Percentiles rank a stretch among this genome's conserved stretches.
These are phyloP conservation scores for Schizosaccharomyces pombe DNA, from an alignment of 805 yeast genomes.

Conservation along the genomic window DNA sequence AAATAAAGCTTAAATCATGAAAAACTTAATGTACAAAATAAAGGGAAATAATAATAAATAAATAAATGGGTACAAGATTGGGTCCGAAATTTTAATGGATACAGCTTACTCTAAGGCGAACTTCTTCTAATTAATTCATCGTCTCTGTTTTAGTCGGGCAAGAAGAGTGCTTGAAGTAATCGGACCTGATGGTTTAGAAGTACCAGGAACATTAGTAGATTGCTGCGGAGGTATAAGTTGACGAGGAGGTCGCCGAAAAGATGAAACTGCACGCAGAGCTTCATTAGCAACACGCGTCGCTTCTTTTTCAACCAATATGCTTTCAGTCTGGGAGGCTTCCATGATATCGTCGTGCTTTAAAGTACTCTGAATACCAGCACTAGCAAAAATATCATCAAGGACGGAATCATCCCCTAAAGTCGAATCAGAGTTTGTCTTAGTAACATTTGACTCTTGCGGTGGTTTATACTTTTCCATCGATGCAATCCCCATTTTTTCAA, in stretches of 20 bases:
- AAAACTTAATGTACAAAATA: too few relatives aligned
- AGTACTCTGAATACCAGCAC: constrained; percentile 48
- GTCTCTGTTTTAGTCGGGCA: not conserved
- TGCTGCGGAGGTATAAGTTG: too few relatives aligned
- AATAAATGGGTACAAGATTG: too few relatives aligned
- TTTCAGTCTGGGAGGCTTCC: constrained; percentile 29
- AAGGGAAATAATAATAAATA: too few relatives aligned
- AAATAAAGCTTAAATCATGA: too few relatives aligned
- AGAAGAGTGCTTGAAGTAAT: not conserved
- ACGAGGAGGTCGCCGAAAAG: not conserved
- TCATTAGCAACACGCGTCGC: constrained; percentile 37
- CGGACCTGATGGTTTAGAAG: not conserved
- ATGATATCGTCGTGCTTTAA: constrained; percentile 60
- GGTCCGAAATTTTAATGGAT: too few relatives aligned
- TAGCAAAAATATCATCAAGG: constrained; percentile 53
- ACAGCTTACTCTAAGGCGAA: too few relatives aligned
- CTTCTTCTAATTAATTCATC: not conserved
- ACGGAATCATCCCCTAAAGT: constrained; percentile 10
- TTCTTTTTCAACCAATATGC: constrained; percentile 34
- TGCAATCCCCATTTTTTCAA: constrained; percentile 29
- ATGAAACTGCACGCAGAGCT: constrained; percentile 29
- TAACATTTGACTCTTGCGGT: constrained; percentile 5
- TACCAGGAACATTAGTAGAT: not conserved
- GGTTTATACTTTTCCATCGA: constrained; percentile 36
- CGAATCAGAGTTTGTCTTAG: not conserved